Conservation (phyloP, 129 eudicot species). For the Flaveria sonorensis region DNA sequence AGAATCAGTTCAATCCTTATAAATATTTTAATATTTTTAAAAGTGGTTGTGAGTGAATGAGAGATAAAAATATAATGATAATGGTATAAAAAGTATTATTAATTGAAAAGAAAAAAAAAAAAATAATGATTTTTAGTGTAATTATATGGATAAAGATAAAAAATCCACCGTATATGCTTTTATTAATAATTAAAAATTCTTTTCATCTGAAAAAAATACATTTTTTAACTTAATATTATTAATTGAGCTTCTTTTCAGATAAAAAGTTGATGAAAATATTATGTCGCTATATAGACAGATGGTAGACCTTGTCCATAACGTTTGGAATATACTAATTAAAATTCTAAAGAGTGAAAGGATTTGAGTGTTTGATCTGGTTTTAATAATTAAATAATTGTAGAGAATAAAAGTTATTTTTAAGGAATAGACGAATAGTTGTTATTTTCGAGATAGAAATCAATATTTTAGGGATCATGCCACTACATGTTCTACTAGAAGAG, state of each 20-base stretch:
- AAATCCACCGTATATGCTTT: too few species aligned
- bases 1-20: too few species aligned
- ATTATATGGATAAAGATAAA: too few species aligned
- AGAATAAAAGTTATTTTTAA: not conserved
- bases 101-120: too few species aligned
- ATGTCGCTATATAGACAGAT: not conserved
- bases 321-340: slow-evolving; percentile 13
- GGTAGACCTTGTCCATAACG: slow-evolving; percentile 26
- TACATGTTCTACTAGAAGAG: slow-evolving; percentile 6
- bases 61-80: too few species aligned
- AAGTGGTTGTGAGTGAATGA: too few species aligned
- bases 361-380: not conserved
- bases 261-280: not conserved
- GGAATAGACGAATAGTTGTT: not conserved
- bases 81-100: too few species aligned
- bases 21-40: too few species aligned
- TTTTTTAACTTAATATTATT: not conserved
- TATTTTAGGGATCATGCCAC: not conserved
- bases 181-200: not conserved
- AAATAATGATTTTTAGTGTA: too few species aligned
- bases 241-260: not conserved
- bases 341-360: not conserved
- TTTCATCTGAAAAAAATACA: not conserved
- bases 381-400: not conserved
- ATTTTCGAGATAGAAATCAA: not conserved